phyloP scores from a whole-genome alignment of 2,329 filamentous ascomycete genomes.

The Fonsecaea multimorphosa region DNA sequence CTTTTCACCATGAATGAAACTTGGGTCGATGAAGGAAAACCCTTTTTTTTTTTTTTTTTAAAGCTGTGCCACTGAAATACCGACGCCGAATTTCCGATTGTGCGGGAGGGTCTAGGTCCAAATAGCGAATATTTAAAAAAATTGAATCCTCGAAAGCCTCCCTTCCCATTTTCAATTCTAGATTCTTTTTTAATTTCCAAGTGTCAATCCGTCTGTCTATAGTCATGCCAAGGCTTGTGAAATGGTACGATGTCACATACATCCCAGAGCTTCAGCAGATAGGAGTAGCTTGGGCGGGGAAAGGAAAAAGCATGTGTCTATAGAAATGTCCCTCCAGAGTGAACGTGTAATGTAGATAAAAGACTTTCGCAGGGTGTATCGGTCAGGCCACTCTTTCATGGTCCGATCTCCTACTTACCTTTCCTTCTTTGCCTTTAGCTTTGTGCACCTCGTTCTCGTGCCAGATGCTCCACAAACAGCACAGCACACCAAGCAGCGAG shows the following conservation, averaged over 20 bases:
- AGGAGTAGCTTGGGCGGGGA: not conserved
- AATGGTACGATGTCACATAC: not conserved
- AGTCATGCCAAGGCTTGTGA: not conserved
- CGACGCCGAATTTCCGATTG: no score
- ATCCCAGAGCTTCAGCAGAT: not conserved
- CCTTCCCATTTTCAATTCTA: not conserved
- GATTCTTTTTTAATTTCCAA: not conserved
- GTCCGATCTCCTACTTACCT: slow-evolving; percentile 16
- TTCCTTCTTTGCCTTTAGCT: slow-evolving; percentile 22
- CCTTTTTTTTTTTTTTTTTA: no score
- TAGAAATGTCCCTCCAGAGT: not conserved
- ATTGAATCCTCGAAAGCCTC: no score
- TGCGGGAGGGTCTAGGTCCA: no score
- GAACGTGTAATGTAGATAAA: not conserved
- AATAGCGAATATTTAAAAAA: no score
- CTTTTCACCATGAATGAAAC: no score
- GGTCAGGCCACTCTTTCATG: slow-evolving; percentile 31
- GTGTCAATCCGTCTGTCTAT: not conserved
- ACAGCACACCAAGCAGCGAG: slow-evolving; percentile 28
- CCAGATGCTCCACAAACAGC: slow-evolving; percentile 47
- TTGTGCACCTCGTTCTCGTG: slow-evolving; percentile 46
- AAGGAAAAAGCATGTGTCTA: not conserved
- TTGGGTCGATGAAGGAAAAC: no score
- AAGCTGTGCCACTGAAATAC: no score
- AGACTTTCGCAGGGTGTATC: not conserved